A percentile compares a stretch with the other conserved stretches of the same genome.
These are phyloP conservation scores for Canavalia ensiformis DNA, from an alignment of 306 rosid species.

Conservation along the genomic window DNA sequence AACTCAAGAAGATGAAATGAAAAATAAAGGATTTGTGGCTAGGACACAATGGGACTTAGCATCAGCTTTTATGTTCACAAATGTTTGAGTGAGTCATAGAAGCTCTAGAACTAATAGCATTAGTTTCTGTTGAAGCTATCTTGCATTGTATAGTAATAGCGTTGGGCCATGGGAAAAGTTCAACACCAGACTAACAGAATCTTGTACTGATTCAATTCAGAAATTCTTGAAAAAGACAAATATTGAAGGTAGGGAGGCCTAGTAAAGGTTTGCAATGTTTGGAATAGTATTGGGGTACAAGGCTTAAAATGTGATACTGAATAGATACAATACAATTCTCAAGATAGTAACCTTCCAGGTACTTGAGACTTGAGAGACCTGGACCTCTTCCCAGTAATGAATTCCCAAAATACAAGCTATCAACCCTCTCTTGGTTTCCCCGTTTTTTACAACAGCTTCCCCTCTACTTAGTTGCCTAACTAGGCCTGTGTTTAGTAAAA, in stretches of 20 bases:
- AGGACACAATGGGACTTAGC: not conserved
- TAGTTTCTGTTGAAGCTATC: not conserved
- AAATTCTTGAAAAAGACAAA: not conserved
- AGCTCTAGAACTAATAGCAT: not conserved
- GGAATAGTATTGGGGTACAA: conserved; percentile 1
- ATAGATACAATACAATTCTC: too few relatives aligned
- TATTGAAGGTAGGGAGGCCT: too few relatives aligned
- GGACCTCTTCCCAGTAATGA: too few relatives aligned
- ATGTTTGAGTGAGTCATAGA: not conserved
- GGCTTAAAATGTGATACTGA: not conserved
- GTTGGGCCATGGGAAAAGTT: not conserved
- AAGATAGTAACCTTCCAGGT: too few relatives aligned
- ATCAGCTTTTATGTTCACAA: not conserved
- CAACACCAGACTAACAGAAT: not conserved
- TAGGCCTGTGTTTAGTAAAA: too few relatives aligned
- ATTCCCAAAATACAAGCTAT: too few relatives aligned
- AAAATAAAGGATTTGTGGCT: not conserved
- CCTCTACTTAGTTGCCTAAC: too few relatives aligned
- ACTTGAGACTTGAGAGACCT: too few relatives aligned
- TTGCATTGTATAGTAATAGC: not conserved
- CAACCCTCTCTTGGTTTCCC: too few relatives aligned
- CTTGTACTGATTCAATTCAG: not conserved
- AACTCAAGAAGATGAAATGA: conserved; percentile 16
- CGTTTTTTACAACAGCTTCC: too few relatives aligned
- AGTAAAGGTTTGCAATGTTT: not conserved